Base-by-base conservation (phyloP, 2,329 filamentous ascomycete species). In the Beauveria brongniartii region DNA sequence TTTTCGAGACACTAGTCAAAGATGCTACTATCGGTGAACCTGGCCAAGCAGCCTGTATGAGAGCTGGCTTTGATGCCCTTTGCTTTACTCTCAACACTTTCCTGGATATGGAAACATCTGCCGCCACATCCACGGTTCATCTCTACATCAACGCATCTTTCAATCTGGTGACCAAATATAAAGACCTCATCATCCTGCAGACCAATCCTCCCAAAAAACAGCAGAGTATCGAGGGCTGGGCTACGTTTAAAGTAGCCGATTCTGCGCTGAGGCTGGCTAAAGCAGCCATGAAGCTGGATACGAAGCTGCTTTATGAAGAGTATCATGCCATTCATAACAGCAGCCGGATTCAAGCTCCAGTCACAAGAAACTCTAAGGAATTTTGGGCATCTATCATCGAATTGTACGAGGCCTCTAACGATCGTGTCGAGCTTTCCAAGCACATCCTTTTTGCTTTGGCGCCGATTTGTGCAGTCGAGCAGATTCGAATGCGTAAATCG, bases 391-490 rank as follows among this genome's bases (percentile, higher is more conserved):
- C 68, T 5, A 66, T 72, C 0, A 80, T 87, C 18, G 81, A 85
- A 18, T 84, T 96, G 47, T 97, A 92, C 88, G 88, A 91, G 64
- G 81, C 85, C 1, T 88, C 92, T 52, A 79, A 90, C 52, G 82
- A 86, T 55, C 83, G 89, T 65, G 75, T 88, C n/a, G 80, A 85
- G 5, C 77, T 97, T n/a, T 90, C 91, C 1, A 87, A 84, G 54
- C 84, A 85, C 41, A 87, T 93, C 66, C 72, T 97, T 2, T 78
- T 87, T 52, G 89, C 89, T 9, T 85, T 89, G 9, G 80, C 84
- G 56, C 82, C 85, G 1, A 77, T 97, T 1, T 83, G 91, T 22
- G 86, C 88, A 0, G 78, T 96, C 22, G 92, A 97, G 71, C 83
- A 85, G 60, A 87, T 96, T 61, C 78, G 82, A 20, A 80, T 82